Base-by-base conservation (phyloP, 1,284 basidiomycete genomes). In the Leccinum insigne region DNA sequence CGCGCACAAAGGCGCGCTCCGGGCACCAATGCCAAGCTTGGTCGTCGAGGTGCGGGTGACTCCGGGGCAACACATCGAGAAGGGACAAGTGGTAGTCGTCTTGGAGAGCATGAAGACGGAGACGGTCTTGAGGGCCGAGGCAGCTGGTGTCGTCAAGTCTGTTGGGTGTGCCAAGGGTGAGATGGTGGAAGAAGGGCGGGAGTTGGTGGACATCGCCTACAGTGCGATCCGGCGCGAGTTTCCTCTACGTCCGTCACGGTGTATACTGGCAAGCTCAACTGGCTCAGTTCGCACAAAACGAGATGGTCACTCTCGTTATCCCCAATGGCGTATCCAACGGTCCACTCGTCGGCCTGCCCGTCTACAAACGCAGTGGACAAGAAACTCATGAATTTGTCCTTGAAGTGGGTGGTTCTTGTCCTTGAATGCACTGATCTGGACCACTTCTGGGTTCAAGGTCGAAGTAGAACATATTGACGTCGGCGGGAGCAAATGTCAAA, bases 21-120 rank as follows among this genome's bases (percentile, higher is more conserved):
- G 85, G 69, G 90, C 93, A 9, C 94, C 94, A n/a, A 95, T 95
- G 92, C 94, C 93, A 35, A 93, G 91, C 74, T 83, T 94, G 58
- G 90, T 94, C 4, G 94, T 97, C 4, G 94, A 97, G 68, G 90
- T 96, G 60, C 85, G 86, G 58, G 94, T 96, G 26, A 82, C 82
- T 66, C 80, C 85, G 3, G 95, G 94, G 1, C 90, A 96, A 65
- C 79, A 77, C 47, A 92, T 97, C n/a, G 86, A 88, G 75, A 87
- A 86, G 75, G 94, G 93, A 0, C 90, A 96, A 74, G 87, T 86
- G 8, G 83, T 94, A 11, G 88, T 95, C 35, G 88, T 97, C 21
- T 79, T 97, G 70, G 95, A 97, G 81, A 96, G 94, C 73, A 98
- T 97, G 95, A 98, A 98, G 86, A 96, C 94, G 69, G 95, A 96